phyloP scores from a whole-genome alignment of 495 filamentous ascomycete genomes.

The Pseudoneurospora amorphoporcata region DNA sequence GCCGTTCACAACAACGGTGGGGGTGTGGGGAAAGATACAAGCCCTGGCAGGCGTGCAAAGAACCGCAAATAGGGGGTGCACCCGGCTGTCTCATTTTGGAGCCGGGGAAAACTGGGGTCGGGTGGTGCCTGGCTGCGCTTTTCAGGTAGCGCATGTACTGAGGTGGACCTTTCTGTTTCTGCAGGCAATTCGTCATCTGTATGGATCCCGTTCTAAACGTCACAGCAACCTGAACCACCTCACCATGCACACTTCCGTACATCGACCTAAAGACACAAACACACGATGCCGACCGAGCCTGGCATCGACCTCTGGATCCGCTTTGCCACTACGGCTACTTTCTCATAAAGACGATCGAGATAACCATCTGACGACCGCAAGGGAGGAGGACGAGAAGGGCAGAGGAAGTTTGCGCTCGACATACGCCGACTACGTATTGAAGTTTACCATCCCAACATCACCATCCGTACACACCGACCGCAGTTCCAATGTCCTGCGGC shows the following conservation, averaged over 20 bases:
- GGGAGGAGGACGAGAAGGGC: neutral
- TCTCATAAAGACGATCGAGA: neutral
- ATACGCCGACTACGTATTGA: neutral
- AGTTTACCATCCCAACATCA: neutral
- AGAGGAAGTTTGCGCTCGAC: neutral
- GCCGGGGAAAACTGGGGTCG: neutral
- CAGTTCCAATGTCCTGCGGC: constrained; percentile 14
- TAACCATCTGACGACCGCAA: neutral
- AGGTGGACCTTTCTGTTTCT: neutral
- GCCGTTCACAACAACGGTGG: neutral
- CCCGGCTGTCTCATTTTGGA: neutral
- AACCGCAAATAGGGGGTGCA: neutral
- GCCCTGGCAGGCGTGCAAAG: neutral
- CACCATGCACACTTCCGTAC: neutral
- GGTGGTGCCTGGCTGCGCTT: neutral
- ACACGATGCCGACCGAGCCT: neutral
- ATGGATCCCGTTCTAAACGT: neutral
- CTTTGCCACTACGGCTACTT: neutral
- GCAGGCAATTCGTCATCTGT: neutral
- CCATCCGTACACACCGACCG: neutral
- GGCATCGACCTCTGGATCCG: neutral
- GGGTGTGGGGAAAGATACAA: neutral
- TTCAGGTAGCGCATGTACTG: neutral
- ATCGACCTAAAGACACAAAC: neutral
- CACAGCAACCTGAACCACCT: neutral